Evolutionary conservation across 257 asterid genomes (phyloP).

Genomic region (Salvia rosmarinus): DNA sequence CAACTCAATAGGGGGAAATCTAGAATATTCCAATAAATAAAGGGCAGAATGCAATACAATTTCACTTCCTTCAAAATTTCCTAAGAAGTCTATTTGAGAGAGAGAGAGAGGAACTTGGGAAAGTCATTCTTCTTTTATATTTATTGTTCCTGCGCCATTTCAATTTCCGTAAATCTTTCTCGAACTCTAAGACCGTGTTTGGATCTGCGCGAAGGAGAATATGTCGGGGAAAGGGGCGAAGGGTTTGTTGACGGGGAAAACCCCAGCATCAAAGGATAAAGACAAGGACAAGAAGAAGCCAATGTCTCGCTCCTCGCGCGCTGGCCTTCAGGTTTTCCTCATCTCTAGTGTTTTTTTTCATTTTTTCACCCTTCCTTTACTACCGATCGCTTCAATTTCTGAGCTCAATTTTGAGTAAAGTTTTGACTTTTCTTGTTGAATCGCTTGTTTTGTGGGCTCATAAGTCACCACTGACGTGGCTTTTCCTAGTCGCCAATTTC

Average conservation of each 20-base stretch:
- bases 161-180: background rate
- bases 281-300: conserved; percentile 61
- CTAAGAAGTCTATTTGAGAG: background rate
- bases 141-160: background rate
- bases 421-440: background rate
- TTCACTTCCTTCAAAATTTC: background rate
- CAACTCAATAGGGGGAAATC: background rate
- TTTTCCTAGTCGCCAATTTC: background rate
- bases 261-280: conserved; percentile 56
- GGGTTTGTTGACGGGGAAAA: conserved; percentile 51
- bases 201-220: conserved; percentile 26
- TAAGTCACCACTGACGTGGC: conserved; percentile 5
- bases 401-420: background rate
- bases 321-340: conserved; percentile 49
- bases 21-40: background rate
- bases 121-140: background rate
- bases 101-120: conserved; percentile 11
- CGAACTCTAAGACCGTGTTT: conserved; percentile 15
- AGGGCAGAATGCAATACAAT: conserved; percentile 16
- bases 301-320: conserved; percentile 52
- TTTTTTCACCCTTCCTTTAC: background rate
- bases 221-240: conserved; percentile 57
- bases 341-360: background rate
- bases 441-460: conserved; percentile 20
- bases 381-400: conserved; percentile 16